Evolutionary conservation across 371 early-diverging fungal species (phyloP).

Genomic region (Blakeslea trispora): DNA sequence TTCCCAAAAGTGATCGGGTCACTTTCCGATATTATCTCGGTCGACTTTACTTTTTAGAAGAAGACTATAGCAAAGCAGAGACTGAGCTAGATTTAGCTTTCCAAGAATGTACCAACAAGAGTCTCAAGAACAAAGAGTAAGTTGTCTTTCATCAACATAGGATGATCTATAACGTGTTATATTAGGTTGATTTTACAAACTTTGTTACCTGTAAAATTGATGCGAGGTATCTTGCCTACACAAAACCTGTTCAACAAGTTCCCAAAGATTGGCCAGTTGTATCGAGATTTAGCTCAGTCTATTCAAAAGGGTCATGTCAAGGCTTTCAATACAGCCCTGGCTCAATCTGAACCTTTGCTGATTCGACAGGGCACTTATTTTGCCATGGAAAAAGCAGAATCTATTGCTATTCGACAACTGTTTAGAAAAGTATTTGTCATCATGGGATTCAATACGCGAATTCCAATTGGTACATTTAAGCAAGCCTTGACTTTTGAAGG

Average conservation of each 20-base stretch:
- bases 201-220: constrained; percentile 71
- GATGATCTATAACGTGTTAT: background rate
- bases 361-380: constrained; percentile 73
- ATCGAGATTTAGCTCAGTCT: constrained; percentile 62
- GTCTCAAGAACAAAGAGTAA: constrained; percentile 59
- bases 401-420: constrained; percentile 71
- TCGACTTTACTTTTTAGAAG: constrained; percentile 79
- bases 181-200: constrained; percentile 71
- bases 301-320: constrained; percentile 72
- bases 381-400: constrained; percentile 75
- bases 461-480: constrained; percentile 59
- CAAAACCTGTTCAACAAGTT: constrained; percentile 54
- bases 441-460: constrained; percentile 46
- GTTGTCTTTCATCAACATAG: background rate
- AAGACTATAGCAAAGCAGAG: constrained; percentile 76
- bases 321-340: constrained; percentile 65
- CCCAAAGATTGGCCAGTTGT: constrained; percentile 56
- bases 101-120: constrained; percentile 57
- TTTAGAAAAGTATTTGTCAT: constrained; percentile 72
- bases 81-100: constrained; percentile 71
- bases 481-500: constrained; percentile 54
- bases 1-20: constrained; percentile 84
- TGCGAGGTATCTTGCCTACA: constrained; percentile 70
- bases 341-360: constrained; percentile 52
- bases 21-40: constrained; percentile 86